Base-by-base conservation (phyloP, 495 filamentous ascomycete genomes). In the Hypoxylon cercidicola region DNA sequence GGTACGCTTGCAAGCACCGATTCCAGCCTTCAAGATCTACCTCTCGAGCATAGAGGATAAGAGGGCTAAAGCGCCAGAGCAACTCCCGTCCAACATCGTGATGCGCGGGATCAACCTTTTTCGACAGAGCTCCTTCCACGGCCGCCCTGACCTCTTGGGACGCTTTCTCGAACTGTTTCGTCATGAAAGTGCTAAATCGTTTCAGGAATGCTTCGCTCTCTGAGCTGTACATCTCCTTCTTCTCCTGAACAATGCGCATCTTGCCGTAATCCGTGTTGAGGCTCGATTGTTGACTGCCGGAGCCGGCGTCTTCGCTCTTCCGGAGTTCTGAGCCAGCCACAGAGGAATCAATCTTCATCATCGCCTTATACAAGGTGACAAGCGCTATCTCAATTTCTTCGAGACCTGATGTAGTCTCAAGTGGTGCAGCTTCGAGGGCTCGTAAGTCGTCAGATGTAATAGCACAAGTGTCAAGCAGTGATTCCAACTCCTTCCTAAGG, bases 221-320 rank as follows among this genome's bases (percentile, higher is more conserved):
- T 5, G 84, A 78, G 30, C 87, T 83, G 68, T 97, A 98, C 57
- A 88, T 88, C 64, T 95, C 93, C 74, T 91, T 94, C 82, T 94
- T 94, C 72, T 97, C 92, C 62, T 93, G 89, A 21, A 98, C 88
- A 43, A 96, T 94, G 47, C 88, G 89, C 93, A 98, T 97, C 66
- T 90, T 89, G 43, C 91, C 90, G 64, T 97, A 88, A 62, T 95
- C 93, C 52, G 86, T 91, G 71, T 90, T 88, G 58, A 90, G 87
- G 37, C 77, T 75, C 1, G 76, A 63, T 35, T 78, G 80, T 47
- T 86, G 83, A 18, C 83, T 79, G 63, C 82, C 86, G 15, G 72
- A 30, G 60, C 72, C 71, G 12, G 72, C 71, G 37, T 83, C 81
- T 51, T 80, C 79, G 66, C 77, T 78, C 69, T 80, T 79, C 51